Base-by-base conservation (phyloP, 2,329 filamentous ascomycete genomes). In the Paraphaeosphaeria minitans region DNA sequence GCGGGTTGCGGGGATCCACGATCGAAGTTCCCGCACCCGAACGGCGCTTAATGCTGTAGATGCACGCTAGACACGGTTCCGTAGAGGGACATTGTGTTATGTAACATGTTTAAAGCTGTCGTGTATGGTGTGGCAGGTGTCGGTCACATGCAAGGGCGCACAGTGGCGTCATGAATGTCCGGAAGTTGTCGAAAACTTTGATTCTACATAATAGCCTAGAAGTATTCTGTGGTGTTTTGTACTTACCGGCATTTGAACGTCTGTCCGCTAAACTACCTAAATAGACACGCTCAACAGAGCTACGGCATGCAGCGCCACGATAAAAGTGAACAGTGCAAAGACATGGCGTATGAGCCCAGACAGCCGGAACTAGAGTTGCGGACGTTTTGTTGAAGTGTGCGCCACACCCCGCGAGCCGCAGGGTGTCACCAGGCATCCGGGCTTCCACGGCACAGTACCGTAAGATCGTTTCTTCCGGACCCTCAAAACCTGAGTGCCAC, bases 1-100 rank as follows among this genome's bases (percentile, higher is more conserved):
- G 19, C 49, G 49, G 49, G 8, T 41, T 51, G 49, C 49, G 49
- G 49, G 49, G 49, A 51, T 41, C 49, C 49, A 51, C 29, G 49
- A 13, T n/a, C 29, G 3, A 39, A 51, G 33, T 37, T 49, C 24
- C 48, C 33, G 35, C 48, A 41, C 48, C 48, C 48, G 48, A 27
- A 51, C 48, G 31, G 12, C 37, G 48, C 33, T 39, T 41, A 10
- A n/a, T 35, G 1, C 19, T 49, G 47, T 22, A 37, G 8, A 22
- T 16, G 9, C 29, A 21, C 16, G 47, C 47, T 37, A 37, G 10
- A 6, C n/a, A 21, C 24, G 27, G n/a, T 22, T n/a, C 46, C 24
- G 24, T 27, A 31, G 24, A 33, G 29, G 14, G n/a, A 31, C 16
- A 48, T 21, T 2, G 13, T 10, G 27, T 48, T 33, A 9, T 8